Percentiles rank a stretch among this genome's conserved stretches.
phyloP scores from a whole-genome alignment of 2,329 filamentous ascomycete species.

The Neofusicoccum parvum region DNA sequence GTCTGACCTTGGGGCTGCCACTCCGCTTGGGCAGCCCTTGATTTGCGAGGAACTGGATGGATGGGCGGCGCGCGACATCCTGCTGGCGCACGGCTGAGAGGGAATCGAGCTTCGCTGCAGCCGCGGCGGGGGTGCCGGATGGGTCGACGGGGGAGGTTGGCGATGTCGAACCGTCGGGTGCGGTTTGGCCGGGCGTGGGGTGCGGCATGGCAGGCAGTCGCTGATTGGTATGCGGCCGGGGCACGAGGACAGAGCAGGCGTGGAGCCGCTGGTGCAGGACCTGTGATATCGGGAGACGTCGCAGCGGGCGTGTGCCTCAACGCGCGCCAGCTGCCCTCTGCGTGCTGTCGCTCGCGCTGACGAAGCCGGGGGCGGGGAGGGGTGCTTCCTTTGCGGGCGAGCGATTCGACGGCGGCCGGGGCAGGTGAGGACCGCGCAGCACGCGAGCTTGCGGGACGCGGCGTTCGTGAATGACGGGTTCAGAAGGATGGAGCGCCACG shows the following conservation, averaged over 20 bases:
- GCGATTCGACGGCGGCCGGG: not conserved
- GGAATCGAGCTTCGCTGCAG: conserved; percentile 32
- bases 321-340: conserved; percentile 3
- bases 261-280: conserved; percentile 3
- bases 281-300: conserved; percentile 8
- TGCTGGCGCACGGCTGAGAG: conserved; percentile 25
- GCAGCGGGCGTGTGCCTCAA: conserved; percentile 7
- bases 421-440: not conserved
- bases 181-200: conserved; percentile 21
- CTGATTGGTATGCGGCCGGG: conserved; percentile 10
- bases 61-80: conserved; percentile 37
- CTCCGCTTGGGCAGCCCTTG: conserved; percentile 28
- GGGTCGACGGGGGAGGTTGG: conserved; percentile 25
- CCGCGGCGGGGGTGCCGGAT: conserved; percentile 10
- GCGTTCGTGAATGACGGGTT: not conserved
- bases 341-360: conserved; percentile 6
- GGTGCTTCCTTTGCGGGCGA: not conserved
- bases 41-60: conserved; percentile 42
- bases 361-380: not conserved
- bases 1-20: conserved; percentile 19
- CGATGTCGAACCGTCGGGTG: conserved; percentile 11
- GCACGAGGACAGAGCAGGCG: conserved; percentile 14
- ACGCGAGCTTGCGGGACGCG: too few relatives aligned
- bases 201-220: conserved; percentile 21
- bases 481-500: not conserved